Base-by-base conservation (phyloP, 805 yeast species). In the Dipodascus geniculatus region DNA sequence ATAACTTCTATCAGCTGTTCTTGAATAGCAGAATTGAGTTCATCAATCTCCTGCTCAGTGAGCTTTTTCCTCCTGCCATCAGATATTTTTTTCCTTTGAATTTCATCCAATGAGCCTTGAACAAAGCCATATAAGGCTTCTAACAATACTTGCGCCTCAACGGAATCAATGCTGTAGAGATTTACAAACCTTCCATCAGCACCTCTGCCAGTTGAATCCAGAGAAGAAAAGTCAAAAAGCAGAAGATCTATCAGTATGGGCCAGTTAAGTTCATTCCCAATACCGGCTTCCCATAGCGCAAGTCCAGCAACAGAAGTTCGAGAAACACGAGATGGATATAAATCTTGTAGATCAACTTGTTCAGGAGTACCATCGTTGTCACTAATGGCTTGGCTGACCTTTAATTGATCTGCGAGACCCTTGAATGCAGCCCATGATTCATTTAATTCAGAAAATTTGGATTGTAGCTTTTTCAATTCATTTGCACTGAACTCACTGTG, bases 161-260 rank as follows among this genome's bases (percentile, higher is more conserved):
- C 58, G 58, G 38, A 58, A 22, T 47, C 49, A 14, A 38, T 16
- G 23, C 19, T 38, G 55, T 42, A 28, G 4, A 28, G 22, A 6
- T 49, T n/a, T 23, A 51, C 19, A 9, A 51, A 23, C 11, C 17
- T 50, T 17, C 6, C 24, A 6, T 31, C 19, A 9, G 22, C 19
- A 24, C 22, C 44, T 22, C 44, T 28, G 4, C 17, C 42, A 23
- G 19, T 23, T 16, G 24, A 8, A 4, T 0, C 76, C 64, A 0
- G 79, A 71, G 1, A 71, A 49, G 59, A 80, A 47, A 23, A 47
- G n/a, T 47, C 87, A 48, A 71, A 68, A 19, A 74, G 58, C 2
- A 74, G 61, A 57, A 74, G 78, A 1, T 70, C 65, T 1, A 75
- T 56, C 11, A 79, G 60, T 19, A 68, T 58, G 50, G 73, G 74